These are phyloP conservation scores for Aspergillus carbonarius DNA, from an alignment of 2,329 filamentous ascomycete genomes.

Conservation along the genomic window DNA sequence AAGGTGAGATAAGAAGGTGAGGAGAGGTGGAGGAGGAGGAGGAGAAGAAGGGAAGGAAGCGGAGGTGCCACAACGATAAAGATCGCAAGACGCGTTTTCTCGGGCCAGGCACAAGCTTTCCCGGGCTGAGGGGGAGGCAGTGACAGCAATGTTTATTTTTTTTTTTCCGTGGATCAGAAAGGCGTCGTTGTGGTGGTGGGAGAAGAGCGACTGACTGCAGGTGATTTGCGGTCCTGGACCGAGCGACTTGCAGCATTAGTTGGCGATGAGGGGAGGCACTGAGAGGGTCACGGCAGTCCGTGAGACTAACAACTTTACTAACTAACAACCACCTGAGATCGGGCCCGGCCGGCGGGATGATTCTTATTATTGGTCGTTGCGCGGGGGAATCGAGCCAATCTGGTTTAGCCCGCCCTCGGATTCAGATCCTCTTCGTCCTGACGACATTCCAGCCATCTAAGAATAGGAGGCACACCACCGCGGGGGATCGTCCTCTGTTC, in stretches of 20 bases:
- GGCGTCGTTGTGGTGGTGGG: neutral
- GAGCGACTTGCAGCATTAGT: neutral
- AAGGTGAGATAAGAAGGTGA: constrained; percentile 7
- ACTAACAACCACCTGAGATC: too few relatives aligned
- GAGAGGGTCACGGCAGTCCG: too few relatives aligned
- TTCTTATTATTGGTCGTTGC: neutral
- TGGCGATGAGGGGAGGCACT: neutral
- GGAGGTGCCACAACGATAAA: constrained; percentile 1
- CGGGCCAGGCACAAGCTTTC: neutral
- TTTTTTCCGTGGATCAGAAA: neutral
- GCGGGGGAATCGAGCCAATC: neutral
- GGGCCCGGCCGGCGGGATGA: too few relatives aligned
- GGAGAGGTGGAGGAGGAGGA: neutral
- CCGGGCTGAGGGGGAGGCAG: neutral
- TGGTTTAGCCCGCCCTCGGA: neutral
- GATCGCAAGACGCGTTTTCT: constrained; percentile 1
- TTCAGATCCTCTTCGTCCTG: neutral
- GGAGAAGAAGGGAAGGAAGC: neutral
- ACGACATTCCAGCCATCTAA: too few relatives aligned
- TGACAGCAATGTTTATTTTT: neutral
- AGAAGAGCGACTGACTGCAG: neutral
- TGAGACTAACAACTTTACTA: too few relatives aligned
- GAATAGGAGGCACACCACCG: too few relatives aligned
- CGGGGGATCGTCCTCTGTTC: too few relatives aligned
- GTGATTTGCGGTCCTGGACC: neutral